Evolutionary conservation across 2,329 filamentous ascomycete genomes (phyloP).

Genomic region (Mycosphaerella arachidis): DNA sequence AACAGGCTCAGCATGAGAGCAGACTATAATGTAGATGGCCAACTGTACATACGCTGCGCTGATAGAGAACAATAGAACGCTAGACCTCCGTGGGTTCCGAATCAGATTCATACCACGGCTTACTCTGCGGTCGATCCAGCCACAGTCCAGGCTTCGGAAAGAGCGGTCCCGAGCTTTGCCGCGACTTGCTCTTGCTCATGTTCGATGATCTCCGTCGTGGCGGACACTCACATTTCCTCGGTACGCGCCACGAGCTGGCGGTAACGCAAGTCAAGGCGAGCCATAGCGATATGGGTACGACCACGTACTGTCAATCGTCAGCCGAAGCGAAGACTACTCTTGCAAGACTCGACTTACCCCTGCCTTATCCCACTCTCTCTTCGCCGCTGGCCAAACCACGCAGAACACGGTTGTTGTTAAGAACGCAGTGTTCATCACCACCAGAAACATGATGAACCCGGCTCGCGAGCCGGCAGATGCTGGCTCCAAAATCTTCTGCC

Average conservation of each 20-base stretch:
- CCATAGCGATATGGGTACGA: neutral
- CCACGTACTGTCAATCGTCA: neutral
- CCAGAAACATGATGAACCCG: neutral
- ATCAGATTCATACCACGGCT: neutral
- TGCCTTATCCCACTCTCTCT: neutral
- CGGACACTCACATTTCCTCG: neutral
- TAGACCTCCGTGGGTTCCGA: neutral
- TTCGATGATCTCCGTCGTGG: neutral
- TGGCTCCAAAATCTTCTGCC: neutral
- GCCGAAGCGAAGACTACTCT: neutral
- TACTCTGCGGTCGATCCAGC: neutral
- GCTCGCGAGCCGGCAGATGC: neutral
- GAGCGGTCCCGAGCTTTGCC: neutral
- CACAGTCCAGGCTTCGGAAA: neutral
- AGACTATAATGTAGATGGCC: constrained; percentile 1
- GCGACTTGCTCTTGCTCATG: neutral
- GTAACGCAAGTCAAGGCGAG: neutral
- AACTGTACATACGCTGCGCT: neutral
- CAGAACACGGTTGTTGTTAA: neutral
- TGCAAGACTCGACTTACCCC: neutral
- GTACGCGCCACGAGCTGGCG: neutral
- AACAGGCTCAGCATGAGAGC: constrained; percentile 5
- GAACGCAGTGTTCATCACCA: neutral
- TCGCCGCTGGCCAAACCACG: neutral
- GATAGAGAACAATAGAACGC: neutral